Evolutionary conservation across 2,329 filamentous ascomycete species (phyloP).

Genomic region (Celoporthe dispersa): DNA sequence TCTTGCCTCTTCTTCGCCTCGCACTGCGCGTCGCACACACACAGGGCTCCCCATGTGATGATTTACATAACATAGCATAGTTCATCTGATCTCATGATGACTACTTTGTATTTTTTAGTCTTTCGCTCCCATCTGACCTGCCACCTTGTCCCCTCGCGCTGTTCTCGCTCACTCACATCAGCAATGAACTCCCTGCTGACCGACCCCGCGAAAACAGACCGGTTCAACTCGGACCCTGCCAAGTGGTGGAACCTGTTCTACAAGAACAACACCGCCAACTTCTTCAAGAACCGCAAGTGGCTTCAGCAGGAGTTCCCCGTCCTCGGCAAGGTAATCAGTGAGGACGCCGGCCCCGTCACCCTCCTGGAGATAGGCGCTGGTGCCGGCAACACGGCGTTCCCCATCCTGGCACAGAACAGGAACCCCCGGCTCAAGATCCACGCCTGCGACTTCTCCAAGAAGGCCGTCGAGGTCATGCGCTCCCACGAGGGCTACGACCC

Average conservation of each 20-base stretch:
- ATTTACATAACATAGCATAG: constrained; percentile 68
- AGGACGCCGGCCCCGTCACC: constrained; percentile 69
- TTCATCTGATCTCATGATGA: constrained; percentile 74
- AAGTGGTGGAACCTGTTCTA: constrained; percentile 99
- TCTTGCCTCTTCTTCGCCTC: constrained; percentile 12
- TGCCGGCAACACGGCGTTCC: constrained; percentile 95
- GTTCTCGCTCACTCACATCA: constrained; percentile 15
- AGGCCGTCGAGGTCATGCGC: constrained; percentile 91
- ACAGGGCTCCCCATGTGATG: constrained; percentile 41
- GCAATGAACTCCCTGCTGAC: constrained; percentile 44
- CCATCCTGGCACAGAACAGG: constrained; percentile 80
- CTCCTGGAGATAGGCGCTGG: constrained; percentile 93
- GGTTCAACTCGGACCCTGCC: constrained; percentile 87
- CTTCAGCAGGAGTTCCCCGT: constrained; percentile 94
- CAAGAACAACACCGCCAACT: constrained; percentile 95
- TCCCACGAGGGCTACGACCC: constrained; percentile 75
- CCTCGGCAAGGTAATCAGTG: constrained; percentile 73
- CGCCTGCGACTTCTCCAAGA: constrained; percentile 95
- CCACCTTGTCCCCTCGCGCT: background rate
- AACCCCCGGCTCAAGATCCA: constrained; percentile 84
- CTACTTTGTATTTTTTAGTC: constrained; percentile 60
- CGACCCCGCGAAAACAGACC: constrained; percentile 50
- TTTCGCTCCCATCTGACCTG: constrained; percentile 76
- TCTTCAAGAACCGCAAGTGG: constrained; percentile 99
- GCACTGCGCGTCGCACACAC: constrained; percentile 18